phyloP scores from a whole-genome alignment of 2,329 filamentous ascomycete genomes.

The Neofusicoccum cordaticola region DNA sequence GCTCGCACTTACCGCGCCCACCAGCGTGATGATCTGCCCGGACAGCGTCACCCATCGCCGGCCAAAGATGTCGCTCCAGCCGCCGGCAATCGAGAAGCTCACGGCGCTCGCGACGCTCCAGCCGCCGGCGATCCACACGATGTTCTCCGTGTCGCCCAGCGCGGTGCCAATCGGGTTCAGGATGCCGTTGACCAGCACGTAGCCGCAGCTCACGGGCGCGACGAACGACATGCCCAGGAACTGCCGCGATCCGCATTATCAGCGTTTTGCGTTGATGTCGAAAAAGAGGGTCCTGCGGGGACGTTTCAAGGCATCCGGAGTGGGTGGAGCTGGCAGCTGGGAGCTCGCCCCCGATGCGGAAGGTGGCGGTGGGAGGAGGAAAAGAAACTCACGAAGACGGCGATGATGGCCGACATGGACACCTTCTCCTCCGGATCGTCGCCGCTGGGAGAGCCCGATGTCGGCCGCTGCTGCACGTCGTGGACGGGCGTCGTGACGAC shows the following conservation, averaged over 20 bases:
- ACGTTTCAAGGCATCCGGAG: too few relatives aligned
- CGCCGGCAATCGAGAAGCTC: constrained; percentile 32
- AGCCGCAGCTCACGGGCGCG: constrained; percentile 24
- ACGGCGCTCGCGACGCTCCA: constrained; percentile 30
- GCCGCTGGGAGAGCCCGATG: background rate
- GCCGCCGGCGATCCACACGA: constrained; percentile 28
- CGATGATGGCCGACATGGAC: background rate
- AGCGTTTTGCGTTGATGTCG: background rate
- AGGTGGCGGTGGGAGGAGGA: too few relatives aligned
- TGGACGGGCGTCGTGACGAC: background rate
- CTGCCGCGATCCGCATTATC: background rate
- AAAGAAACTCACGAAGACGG: constrained; percentile 7
- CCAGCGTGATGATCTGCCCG: constrained; percentile 29
- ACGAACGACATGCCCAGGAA: constrained; percentile 26
- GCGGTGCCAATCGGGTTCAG: constrained; percentile 22
- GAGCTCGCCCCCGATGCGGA: too few relatives aligned
- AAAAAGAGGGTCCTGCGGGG: background rate
- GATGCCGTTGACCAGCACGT: constrained; percentile 23
- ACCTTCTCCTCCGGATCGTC: constrained; percentile 1
- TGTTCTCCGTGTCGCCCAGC: constrained; percentile 21
- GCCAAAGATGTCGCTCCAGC: constrained; percentile 35
- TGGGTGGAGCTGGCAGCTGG: too few relatives aligned
- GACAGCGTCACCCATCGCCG: constrained; percentile 31
- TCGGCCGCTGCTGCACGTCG: background rate
- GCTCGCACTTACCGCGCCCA: constrained; percentile 23